Evolutionary conservation across 169 alveolate genomes (phyloP).

Genomic region (Cyclospora cayetanensis): DNA sequence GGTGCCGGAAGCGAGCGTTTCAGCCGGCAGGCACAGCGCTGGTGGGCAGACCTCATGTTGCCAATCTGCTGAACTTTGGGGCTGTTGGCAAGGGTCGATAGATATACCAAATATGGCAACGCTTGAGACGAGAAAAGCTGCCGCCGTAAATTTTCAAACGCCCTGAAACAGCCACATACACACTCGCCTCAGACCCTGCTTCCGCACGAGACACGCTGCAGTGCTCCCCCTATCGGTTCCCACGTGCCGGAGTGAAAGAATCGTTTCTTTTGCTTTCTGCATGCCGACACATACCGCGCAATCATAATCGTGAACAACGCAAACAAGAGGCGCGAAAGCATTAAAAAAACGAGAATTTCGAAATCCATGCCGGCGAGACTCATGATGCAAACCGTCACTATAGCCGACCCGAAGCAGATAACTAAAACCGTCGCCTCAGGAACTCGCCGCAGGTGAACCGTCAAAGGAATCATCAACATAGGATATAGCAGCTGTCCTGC

Average conservation of each 20-base stretch:
- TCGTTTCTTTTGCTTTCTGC: no score
- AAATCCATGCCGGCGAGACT: slow-evolving; percentile 42
- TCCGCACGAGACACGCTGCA: no score
- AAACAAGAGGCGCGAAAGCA: slow-evolving; percentile 19
- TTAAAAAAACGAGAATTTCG: slow-evolving; percentile 1
- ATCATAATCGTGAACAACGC: slow-evolving; percentile 45
- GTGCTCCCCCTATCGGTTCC: no score
- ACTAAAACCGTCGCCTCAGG: slow-evolving; percentile 44
- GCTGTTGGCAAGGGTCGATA: slow-evolving; percentile 61
- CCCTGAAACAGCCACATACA: slow-evolving; percentile 33
- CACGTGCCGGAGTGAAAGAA: no score
- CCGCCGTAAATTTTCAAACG: slow-evolving; percentile 51
- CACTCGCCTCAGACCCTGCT: no score
- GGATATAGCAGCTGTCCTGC: slow-evolving; percentile 56
- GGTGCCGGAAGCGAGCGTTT: no score
- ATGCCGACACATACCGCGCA: slow-evolving; percentile 53
- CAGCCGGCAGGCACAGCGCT: no score
- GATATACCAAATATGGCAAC: slow-evolving; percentile 38
- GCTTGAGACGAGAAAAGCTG: slow-evolving; percentile 55
- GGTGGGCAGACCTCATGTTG: no score
- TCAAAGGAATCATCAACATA: slow-evolving; percentile 34
- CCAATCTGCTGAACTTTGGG: no score
- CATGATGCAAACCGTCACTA: background rate
- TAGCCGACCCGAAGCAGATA: background rate
- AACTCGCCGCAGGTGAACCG: slow-evolving; percentile 50